Percentiles rank a stretch among this genome's conserved stretches.
These are phyloP conservation scores for Sphagnum tenellum DNA, from an alignment of 225 moss, liverwort and hornwort species.

Conservation along the genomic window DNA sequence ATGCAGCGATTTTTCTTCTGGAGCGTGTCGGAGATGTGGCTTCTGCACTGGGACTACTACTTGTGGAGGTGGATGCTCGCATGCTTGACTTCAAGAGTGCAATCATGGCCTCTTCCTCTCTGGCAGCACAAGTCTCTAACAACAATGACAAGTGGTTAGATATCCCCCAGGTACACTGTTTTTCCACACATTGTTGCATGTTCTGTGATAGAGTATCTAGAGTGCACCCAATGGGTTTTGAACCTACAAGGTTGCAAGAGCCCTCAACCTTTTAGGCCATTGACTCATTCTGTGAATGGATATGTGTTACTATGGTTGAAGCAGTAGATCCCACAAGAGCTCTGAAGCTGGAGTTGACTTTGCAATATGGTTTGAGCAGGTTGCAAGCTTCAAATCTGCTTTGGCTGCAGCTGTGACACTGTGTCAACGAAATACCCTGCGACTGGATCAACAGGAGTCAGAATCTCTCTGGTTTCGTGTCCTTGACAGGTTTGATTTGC, in stretches of 20 bases:
- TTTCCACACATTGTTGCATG: background rate
- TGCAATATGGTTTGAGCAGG: conserved; percentile 32
- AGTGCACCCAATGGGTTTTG: background rate
- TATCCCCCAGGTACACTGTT: conserved; percentile 22
- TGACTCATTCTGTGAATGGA: too few species aligned
- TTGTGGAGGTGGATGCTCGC: conserved; percentile 58
- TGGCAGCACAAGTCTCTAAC: conserved; percentile 22
- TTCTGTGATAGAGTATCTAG: background rate
- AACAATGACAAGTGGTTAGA: conserved; percentile 32
- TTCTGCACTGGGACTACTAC: conserved; percentile 77
- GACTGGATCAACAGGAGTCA: conserved; percentile 77
- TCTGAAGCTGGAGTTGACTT: too few species aligned
- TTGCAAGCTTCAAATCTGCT: conserved; percentile 39
- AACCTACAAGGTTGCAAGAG: too few species aligned
- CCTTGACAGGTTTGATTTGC: conserved; percentile 60
- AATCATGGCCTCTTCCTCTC: conserved; percentile 37
- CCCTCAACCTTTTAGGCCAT: too few species aligned
- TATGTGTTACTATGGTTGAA: too few species aligned
- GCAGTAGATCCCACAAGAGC: too few species aligned
- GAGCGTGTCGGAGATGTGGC: conserved; percentile 97
- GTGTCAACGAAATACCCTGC: conserved; percentile 89
- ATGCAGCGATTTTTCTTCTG: conserved; percentile 88
- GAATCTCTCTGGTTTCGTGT: conserved; percentile 93
- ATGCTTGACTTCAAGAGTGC: conserved; percentile 66
- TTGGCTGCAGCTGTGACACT: conserved; percentile 65